A percentile compares a stretch with the other conserved stretches of the same genome.
phyloP scores from a whole-genome alignment of 1,139 yeast genomes.

The Saccharomyces hybrid region DNA sequence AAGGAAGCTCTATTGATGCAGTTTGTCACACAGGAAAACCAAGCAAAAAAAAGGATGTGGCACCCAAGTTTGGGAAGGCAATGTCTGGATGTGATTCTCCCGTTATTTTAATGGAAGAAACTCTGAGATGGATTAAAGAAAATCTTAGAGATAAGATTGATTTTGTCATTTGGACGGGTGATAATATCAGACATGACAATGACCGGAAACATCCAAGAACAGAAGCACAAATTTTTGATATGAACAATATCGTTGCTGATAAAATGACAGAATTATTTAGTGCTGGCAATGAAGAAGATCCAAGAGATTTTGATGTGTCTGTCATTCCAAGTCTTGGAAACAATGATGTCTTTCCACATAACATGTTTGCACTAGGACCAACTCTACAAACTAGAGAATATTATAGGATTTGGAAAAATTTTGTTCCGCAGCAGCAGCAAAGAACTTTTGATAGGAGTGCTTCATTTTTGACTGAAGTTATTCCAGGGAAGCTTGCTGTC shows the following conservation, averaged over 20 bases:
- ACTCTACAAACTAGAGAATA: conserved; percentile 74
- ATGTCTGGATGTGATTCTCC: conserved; percentile 67
- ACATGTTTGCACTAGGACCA: conserved; percentile 76
- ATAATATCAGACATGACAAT: conserved; percentile 77
- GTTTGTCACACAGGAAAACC: conserved; percentile 52
- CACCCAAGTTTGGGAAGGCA: conserved; percentile 71
- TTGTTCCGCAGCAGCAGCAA: conserved; percentile 70
- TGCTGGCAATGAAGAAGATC: conserved; percentile 37
- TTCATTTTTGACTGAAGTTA: conserved; percentile 63
- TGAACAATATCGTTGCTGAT: conserved; percentile 55
- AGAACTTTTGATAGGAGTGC: conserved; percentile 71
- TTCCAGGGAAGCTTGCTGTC: conserved; percentile 70
- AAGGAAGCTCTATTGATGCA: conserved; percentile 42
- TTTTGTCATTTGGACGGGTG: conserved; percentile 87
- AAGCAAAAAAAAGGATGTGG: conserved; percentile 27
- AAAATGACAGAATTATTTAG: conserved; percentile 45
- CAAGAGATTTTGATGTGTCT: conserved; percentile 38
- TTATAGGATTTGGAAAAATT: conserved; percentile 62
- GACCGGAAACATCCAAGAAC: conserved; percentile 68
- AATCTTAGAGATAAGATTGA: conserved; percentile 69
- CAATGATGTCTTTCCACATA: conserved; percentile 85
- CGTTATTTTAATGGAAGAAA: conserved; percentile 47
- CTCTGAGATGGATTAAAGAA: conserved; percentile 56
- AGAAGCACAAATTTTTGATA: conserved; percentile 57
- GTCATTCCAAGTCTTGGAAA: conserved; percentile 71